A percentile compares a stretch with the other conserved stretches of the same genome.
Evolutionary conservation across 1,139 yeast species (phyloP).

Genomic region (Pichia sp.): DNA sequence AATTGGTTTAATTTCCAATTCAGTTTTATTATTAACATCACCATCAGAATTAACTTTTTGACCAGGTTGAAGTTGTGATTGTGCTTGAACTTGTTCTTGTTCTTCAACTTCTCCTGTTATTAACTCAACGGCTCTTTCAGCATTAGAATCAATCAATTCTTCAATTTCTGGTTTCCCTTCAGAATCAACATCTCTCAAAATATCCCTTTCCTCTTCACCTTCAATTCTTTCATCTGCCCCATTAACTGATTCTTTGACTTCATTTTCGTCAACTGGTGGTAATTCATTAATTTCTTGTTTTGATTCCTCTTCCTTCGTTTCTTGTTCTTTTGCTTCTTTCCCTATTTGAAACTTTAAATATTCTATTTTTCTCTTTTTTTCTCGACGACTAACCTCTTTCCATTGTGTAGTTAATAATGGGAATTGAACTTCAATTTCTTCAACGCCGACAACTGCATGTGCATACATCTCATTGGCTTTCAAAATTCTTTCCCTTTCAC

Average conservation of each 20-base stretch:
- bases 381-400: conserved; percentile 66
- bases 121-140: too few species aligned
- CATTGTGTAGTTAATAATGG: conserved; percentile 74
- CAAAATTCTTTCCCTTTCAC: conserved; percentile 78
- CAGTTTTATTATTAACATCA: conserved; percentile 12
- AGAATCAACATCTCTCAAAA: conserved; percentile 1
- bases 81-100: conserved; percentile 19
- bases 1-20: conserved; percentile 26
- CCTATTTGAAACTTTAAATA: conserved; percentile 27
- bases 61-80: conserved; percentile 13
- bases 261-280: neutral
- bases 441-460: conserved; percentile 92
- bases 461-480: conserved; percentile 96
- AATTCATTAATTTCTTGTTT: neutral
- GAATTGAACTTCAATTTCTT: conserved; percentile 63
- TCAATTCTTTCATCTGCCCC: conserved; percentile 1
- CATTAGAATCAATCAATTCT: neutral
- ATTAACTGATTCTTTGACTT: neutral
- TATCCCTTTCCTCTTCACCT: conserved; percentile 4
- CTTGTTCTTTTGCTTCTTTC: conserved; percentile 3
- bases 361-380: conserved; percentile 47
- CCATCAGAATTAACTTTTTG: conserved; percentile 1
- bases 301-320: conserved; percentile 1
- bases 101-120: conserved; percentile 3
- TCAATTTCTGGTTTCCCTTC: neutral